Conservation (phyloP, 228 moss, liverwort and hornwort species). For the Sphagnum fallax region DNA sequence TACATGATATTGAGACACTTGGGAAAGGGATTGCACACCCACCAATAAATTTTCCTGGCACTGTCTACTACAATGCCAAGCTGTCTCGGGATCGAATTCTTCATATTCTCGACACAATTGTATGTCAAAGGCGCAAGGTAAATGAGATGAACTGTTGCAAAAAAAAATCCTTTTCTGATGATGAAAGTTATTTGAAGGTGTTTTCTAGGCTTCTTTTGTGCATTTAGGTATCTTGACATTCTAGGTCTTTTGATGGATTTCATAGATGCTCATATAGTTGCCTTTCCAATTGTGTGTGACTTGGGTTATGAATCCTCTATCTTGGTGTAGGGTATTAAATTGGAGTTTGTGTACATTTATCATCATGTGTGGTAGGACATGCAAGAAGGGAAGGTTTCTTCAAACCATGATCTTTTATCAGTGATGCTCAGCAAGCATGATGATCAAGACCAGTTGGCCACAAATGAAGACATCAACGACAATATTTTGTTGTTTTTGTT, state of each 20-base stretch:
- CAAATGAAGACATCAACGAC: constrained; percentile 29
- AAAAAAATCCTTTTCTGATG: no score
- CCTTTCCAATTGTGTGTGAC: background rate
- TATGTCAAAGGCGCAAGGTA: constrained; percentile 24
- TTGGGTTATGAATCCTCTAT: no score
- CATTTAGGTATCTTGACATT: background rate
- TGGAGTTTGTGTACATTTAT: background rate
- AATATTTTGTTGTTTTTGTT: constrained; percentile 21
- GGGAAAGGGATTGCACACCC: constrained; percentile 5
- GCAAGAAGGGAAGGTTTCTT: constrained; percentile 10
- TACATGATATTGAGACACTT: background rate
- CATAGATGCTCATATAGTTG: background rate
- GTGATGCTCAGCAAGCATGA: constrained; percentile 15
- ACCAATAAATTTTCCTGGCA: constrained; percentile 28
- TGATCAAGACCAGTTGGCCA: constrained; percentile 12
- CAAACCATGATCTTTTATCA: constrained; percentile 16
- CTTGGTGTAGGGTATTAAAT: background rate
- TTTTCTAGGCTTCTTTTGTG: background rate
- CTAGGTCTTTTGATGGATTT: background rate
- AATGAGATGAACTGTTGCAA: background rate
- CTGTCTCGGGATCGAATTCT: constrained; percentile 5
- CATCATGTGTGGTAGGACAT: constrained; percentile 15
- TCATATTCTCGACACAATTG: constrained; percentile 8
- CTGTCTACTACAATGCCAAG: constrained; percentile 8
- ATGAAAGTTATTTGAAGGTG: no score